phyloP scores from a whole-genome alignment of 2,329 filamentous ascomycete genomes.

The Colletotrichum sp. region DNA sequence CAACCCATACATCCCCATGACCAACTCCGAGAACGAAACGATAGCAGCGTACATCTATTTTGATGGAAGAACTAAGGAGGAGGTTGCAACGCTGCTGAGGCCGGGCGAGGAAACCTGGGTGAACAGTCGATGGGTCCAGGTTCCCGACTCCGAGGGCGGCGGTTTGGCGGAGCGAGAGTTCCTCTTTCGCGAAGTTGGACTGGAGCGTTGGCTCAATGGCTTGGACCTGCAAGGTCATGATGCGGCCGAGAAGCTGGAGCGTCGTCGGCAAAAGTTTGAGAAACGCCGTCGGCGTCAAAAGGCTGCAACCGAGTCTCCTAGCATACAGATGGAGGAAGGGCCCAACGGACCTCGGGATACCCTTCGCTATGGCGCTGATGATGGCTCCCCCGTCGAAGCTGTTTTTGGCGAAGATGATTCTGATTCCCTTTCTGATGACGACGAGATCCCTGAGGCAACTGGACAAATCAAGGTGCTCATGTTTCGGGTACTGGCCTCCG shows the following conservation, averaged over 20 bases:
- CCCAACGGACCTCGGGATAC: constrained; percentile 58
- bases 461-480: constrained; percentile 98
- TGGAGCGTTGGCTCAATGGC: constrained; percentile 96
- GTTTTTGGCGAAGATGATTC: constrained; percentile 73
- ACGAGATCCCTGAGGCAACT: constrained; percentile 90
- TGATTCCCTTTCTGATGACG: constrained; percentile 75
- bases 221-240: constrained; percentile 94
- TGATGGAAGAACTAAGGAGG: constrained; percentile 91
- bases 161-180: constrained; percentile 97
- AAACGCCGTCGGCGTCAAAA: constrained; percentile 69
- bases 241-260: constrained; percentile 87
- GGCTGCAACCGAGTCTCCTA: constrained; percentile 41
- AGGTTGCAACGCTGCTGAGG: constrained; percentile 90
- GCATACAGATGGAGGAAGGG: constrained; percentile 42
- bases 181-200: constrained; percentile 92
- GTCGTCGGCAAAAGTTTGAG: constrained; percentile 80
- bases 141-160: constrained; percentile 88
- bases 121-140: constrained; percentile 96
- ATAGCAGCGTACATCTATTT: constrained; percentile 99
- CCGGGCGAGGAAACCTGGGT: constrained; percentile 99
- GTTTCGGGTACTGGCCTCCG: constrained; percentile 92
- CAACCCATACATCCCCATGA: constrained; percentile 88
- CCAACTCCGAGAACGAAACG: constrained; percentile 92
- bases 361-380: constrained; percentile 80
- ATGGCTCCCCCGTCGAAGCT: constrained; percentile 74